These are phyloP conservation scores for Phlegmacium glaucopus DNA, from an alignment of 768 basidiomycete species.

Conservation along the genomic window DNA sequence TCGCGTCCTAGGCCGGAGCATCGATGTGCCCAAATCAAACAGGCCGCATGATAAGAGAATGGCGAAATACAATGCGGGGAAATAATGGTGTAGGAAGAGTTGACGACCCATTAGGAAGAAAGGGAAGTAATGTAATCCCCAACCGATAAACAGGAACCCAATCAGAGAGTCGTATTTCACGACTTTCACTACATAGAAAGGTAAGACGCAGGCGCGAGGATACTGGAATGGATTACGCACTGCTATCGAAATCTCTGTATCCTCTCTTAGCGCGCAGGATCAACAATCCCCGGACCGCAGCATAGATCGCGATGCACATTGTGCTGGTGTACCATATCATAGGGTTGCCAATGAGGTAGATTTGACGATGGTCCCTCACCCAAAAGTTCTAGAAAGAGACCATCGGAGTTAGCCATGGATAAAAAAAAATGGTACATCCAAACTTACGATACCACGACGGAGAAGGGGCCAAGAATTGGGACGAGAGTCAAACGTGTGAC, in stretches of 20 bases:
- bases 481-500: conserved; percentile 94
- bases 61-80: conserved; percentile 95
- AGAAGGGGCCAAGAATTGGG: conserved; percentile 90
- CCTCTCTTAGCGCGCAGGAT: conserved; percentile 89
- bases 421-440: neutral
- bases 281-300: conserved; percentile 69
- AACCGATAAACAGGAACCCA: conserved; percentile 89
- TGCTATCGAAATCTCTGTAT: conserved; percentile 87
- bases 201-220: neutral
- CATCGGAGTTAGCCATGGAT: neutral
- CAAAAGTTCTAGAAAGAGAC: conserved; percentile 78
- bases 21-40: conserved; percentile 85
- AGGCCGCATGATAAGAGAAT: conserved; percentile 71
- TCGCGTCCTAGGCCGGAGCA: conserved; percentile 69
- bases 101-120: conserved; percentile 98
- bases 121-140: conserved; percentile 91
- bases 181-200: conserved; percentile 59
- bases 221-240: conserved; percentile 43
- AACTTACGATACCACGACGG: conserved; percentile 88
- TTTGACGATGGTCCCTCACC: conserved; percentile 94
- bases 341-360: conserved; percentile 95
- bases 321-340: conserved; percentile 90
- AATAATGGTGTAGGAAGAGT: conserved; percentile 97
- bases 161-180: conserved; percentile 90
- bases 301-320: conserved; percentile 64